Conservation (phyloP, 2,329 filamentous ascomycete species). For the Sarocladium kiliense region DNA sequence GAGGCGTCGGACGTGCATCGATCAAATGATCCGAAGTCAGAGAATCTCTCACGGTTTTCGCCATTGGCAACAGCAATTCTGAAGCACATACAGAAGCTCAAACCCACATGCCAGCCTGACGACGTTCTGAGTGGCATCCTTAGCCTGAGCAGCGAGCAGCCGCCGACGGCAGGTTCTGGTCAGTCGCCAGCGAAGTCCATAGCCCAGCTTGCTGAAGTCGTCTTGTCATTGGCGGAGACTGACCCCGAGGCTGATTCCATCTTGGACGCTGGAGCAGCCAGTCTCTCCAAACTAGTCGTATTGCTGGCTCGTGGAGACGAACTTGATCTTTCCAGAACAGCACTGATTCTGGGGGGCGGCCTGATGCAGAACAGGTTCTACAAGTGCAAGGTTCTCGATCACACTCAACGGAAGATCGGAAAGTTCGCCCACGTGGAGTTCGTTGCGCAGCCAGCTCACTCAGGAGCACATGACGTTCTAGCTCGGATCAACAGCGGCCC, state of each 20-base stretch:
- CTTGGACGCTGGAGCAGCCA: constrained; percentile 14
- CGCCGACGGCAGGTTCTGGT: background rate
- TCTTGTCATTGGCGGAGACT: constrained; percentile 12
- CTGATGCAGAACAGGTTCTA: constrained; percentile 15
- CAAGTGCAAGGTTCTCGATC: background rate
- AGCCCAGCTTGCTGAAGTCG: constrained; percentile 15
- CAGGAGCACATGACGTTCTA: background rate
- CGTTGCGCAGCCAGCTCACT: background rate
- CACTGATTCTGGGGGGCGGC: constrained; percentile 17
- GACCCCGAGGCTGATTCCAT: constrained; percentile 16
- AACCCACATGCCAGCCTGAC: constrained; percentile 11
- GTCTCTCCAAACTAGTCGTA: constrained; percentile 14
- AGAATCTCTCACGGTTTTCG: background rate
- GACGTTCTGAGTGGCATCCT: constrained; percentile 17
- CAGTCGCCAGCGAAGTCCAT: constrained; percentile 11
- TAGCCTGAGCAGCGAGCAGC: constrained; percentile 2
- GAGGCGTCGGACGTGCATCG: constrained; percentile 20
- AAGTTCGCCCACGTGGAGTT: background rate
- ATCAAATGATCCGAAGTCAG: constrained; percentile 2
- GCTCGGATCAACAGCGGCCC: background rate
- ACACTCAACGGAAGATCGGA: background rate
- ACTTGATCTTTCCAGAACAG: constrained; percentile 13
- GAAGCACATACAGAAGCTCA: constrained; percentile 12
- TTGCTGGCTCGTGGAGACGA: constrained; percentile 13
- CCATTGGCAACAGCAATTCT: constrained; percentile 14